Conservation (phyloP, 345 rosid species). For the Gossypium raimondii region DNA sequence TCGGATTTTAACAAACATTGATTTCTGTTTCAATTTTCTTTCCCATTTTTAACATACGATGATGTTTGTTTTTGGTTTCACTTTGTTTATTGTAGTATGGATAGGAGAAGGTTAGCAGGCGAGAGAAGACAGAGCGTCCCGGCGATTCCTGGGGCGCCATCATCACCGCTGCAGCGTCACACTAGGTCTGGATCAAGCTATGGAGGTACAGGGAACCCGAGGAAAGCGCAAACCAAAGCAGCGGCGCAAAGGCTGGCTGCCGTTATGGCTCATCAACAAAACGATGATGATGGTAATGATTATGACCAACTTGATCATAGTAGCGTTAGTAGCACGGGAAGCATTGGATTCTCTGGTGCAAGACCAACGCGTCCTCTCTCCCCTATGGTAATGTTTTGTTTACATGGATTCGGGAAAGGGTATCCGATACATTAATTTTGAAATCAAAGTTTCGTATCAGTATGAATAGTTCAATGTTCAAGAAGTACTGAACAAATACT, state of each 20-base stretch:
- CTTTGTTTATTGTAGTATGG: constrained; percentile 33
- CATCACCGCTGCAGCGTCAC: constrained; percentile 49
- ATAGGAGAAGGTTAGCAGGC: constrained; percentile 41
- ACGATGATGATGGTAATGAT: constrained; percentile 43
- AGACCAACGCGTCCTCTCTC: constrained; percentile 48
- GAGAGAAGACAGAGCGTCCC: constrained; percentile 41
- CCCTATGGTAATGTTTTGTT: constrained; percentile 41
- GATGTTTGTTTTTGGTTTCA: no score
- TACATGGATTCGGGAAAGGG: not conserved
- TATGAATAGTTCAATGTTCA: not conserved
- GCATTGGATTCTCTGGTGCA: constrained; percentile 57
- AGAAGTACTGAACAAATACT: not conserved
- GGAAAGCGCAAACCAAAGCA: constrained; percentile 85
- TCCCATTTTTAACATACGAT: no score
- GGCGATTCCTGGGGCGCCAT: constrained; percentile 35
- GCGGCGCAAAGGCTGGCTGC: constrained; percentile 85
- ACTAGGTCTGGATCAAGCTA: constrained; percentile 58
- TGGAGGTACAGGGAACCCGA: constrained; percentile 29
- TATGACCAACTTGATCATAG: constrained; percentile 40
- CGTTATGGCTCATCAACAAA: constrained; percentile 55
- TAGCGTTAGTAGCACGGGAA: constrained; percentile 29
- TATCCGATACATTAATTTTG: not conserved
- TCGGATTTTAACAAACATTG: not conserved
- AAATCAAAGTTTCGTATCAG: not conserved
- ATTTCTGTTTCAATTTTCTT: not conserved